Percentiles rank a stretch among this genome's conserved stretches.
Evolutionary conservation across 2,329 filamentous ascomycete genomes (phyloP).

Genomic region (Pseudogymnoascus sp.): DNA sequence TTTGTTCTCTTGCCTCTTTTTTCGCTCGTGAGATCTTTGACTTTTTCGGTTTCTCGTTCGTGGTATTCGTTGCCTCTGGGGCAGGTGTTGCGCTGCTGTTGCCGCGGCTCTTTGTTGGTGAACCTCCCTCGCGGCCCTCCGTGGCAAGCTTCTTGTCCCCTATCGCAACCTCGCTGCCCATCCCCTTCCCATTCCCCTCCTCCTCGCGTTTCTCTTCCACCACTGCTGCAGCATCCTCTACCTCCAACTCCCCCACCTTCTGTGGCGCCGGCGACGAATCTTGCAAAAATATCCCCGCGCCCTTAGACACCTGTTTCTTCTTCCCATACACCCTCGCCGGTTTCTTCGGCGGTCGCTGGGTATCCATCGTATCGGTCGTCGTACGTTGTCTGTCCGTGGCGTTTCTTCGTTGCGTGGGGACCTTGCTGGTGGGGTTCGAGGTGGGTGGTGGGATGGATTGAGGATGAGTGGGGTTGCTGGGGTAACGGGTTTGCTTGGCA

Average conservation of each 20-base stretch:
- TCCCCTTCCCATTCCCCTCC: not conserved
- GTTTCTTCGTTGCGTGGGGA: not conserved
- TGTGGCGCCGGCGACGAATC: not conserved
- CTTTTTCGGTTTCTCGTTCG: not conserved
- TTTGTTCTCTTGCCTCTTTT: not conserved
- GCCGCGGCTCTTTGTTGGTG: not conserved
- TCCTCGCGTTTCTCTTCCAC: not conserved
- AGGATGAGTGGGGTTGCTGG: not conserved
- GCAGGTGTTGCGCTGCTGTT: not conserved
- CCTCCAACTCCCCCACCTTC: not conserved
- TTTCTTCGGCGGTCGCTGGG: constrained; percentile 1
- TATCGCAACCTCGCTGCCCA: not conserved
- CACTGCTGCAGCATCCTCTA: not conserved
- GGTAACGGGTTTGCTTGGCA: not conserved
- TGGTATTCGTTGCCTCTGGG: not conserved
- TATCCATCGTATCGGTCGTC: not conserved
- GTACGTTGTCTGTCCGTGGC: not conserved
- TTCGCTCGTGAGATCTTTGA: not conserved
- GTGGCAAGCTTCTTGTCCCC: not conserved
- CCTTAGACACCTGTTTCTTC: not conserved
- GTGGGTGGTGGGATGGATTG: not conserved
- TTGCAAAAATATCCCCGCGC: not conserved
- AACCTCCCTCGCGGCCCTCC: not conserved
- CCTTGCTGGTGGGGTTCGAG: not conserved
- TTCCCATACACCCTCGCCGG: constrained; percentile 4